Base-by-base conservation (phyloP, 1,284 basidiomycete genomes). In the Golubevia sp. region DNA sequence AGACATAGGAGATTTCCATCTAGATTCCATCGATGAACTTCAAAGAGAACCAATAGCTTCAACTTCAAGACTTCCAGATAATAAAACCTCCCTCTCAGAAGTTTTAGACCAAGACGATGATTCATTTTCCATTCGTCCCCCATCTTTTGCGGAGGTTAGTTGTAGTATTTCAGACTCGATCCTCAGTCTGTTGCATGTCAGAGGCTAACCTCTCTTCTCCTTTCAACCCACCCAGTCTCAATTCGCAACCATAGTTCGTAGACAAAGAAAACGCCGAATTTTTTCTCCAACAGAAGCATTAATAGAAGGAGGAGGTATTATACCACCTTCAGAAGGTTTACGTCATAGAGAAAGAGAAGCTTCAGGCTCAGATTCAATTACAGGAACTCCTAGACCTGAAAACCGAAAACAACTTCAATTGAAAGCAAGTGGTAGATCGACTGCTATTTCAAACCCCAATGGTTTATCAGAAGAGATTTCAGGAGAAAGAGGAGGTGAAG, bases 221-320 rank as follows among this genome's bases (percentile, higher is more conserved):
- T 51, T 71, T 71, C 50, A 70, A n/a, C n/a, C n/a, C n/a, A n/a
- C n/a, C n/a, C n/a, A 76, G 55, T 71, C 68, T 0, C 73, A 76
- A 49, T 76, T 76, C 52, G 71, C 71, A 15, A 76, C 73, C 48
- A 76, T 76, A 65, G 66, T 76, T 25, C 64, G 73, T 25, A 59
- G 71, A 27, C 73, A 76, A 58, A 48, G 69, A 2, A 76, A 76
- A 34, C 58, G 70, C 8, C 55, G 71, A 18, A 61, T 75, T 59
- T 62, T 75, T 8, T 73, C 68, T 1, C 66, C 73, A 2, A 67
- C 67, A 24, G 62, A 62, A 26, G 54, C 25, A 7, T 13, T 52
- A 7, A 23, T 52, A 6, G 21, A 23, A 52, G 50, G 50, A 52
- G 50, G 50, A 2, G 48, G 20, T 18, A 11, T 6, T 23, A 13